These are phyloP conservation scores for Hymenoscyphus albidus DNA, from an alignment of 2,329 filamentous ascomycete species.

Conservation along the genomic window DNA sequence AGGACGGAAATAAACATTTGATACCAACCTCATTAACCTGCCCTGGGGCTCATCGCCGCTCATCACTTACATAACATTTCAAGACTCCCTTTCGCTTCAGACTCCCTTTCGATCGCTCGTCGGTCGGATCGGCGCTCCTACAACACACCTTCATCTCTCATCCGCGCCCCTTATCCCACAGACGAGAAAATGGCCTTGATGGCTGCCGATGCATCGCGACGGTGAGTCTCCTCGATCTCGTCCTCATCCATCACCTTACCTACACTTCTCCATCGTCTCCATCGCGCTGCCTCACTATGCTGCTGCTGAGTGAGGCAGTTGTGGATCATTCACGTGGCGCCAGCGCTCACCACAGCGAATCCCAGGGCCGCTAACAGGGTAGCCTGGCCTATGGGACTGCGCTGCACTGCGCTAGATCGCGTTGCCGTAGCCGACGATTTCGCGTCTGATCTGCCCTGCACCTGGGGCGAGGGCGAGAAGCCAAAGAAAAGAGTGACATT, in stretches of 20 bases:
- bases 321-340: constrained; percentile 11
- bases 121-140: not conserved
- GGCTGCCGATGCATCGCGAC: constrained; percentile 31
- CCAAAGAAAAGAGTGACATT: not conserved
- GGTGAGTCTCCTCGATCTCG: constrained; percentile 20
- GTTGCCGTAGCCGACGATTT: constrained; percentile 6
- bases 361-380: not conserved
- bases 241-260: too few species aligned
- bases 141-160: constrained; percentile 1
- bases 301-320: not conserved
- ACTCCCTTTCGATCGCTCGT: not conserved
- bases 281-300: constrained; percentile 7
- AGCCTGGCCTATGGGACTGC: not conserved
- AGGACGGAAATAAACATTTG: constrained; percentile 12
- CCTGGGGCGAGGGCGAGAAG: not conserved
- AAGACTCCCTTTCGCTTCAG: too few species aligned
- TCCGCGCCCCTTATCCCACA: not conserved
- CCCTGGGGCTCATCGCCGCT: not conserved
- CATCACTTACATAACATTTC: not conserved
- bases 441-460: not conserved
- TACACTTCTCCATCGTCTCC: not conserved
- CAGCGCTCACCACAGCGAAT: not conserved
- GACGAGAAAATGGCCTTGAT: constrained; percentile 18
- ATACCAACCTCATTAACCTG: not conserved
- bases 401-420: constrained; percentile 4